Conservation (phyloP, 1,139 yeast genomes). For the Hansenula sp. region DNA sequence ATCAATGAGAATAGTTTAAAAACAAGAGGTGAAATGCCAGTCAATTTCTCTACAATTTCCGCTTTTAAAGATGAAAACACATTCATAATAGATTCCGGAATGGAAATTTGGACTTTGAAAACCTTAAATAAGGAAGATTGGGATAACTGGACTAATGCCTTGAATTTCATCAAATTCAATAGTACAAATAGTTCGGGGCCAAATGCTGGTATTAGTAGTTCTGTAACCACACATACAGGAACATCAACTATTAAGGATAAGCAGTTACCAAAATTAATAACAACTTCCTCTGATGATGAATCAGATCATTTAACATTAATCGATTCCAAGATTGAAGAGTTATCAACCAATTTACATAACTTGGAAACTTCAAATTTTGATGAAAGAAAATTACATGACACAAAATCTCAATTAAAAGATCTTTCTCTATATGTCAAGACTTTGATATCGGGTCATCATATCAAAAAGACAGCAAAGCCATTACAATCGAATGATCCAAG, state of each 20-base stretch:
- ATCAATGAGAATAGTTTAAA: slow-evolving; percentile 64
- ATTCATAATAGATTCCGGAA: slow-evolving; percentile 87
- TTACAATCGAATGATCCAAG: neutral
- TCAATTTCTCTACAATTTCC: slow-evolving; percentile 72
- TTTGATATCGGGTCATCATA: slow-evolving; percentile 2
- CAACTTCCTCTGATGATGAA: neutral
- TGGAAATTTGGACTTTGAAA: slow-evolving; percentile 90
- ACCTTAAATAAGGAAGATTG: slow-evolving; percentile 66
- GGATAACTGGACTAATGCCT: slow-evolving; percentile 78
- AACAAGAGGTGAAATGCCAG: slow-evolving; percentile 90
- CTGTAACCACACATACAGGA: neutral
- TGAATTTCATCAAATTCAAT: slow-evolving; percentile 29
- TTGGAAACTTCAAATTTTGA: neutral
- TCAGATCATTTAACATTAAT: slow-evolving; percentile 1
- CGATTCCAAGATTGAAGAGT: slow-evolving; percentile 10
- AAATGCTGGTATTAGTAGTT: slow-evolving; percentile 3
- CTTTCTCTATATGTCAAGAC: slow-evolving; percentile 8
- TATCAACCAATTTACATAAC: slow-evolving; percentile 4
- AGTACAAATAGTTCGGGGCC: neutral
- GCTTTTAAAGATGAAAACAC: slow-evolving; percentile 69
- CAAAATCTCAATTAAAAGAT: slow-evolving; percentile 5
- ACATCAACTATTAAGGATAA: neutral
- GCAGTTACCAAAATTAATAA: neutral
- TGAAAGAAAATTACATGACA: slow-evolving; percentile 1
- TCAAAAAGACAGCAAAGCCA: too few species aligned